Evolutionary conservation across 2,329 filamentous ascomycete species (phyloP).

Genomic region (Pleoardoris graminearum): DNA sequence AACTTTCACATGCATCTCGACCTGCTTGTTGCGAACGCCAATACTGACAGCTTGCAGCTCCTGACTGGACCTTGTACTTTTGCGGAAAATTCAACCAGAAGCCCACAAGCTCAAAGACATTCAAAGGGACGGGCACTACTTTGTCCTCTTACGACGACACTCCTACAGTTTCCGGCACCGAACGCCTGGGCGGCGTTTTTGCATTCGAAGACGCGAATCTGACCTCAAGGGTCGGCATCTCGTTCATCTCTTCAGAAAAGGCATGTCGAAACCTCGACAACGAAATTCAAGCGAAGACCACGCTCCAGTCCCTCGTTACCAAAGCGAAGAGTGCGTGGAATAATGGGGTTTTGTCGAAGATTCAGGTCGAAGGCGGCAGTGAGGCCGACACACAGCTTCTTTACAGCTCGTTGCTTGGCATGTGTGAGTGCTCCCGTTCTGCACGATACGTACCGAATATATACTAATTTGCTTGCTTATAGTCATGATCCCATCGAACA

Average conservation of each 20-base stretch:
- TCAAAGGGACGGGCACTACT: constrained; percentile 30
- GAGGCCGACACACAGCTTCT: constrained; percentile 61
- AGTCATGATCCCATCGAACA: constrained; percentile 67
- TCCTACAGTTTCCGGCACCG: constrained; percentile 22
- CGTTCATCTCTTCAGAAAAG: constrained; percentile 65
- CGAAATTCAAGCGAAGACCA: constrained; percentile 57
- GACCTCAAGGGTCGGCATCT: constrained; percentile 66
- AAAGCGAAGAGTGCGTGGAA: constrained; percentile 62
- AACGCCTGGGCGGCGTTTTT: constrained; percentile 54
- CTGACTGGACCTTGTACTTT: constrained; percentile 65
- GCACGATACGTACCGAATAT: background rate
- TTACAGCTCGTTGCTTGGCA: constrained; percentile 71
- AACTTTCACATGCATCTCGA: background rate
- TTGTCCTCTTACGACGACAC: constrained; percentile 28
- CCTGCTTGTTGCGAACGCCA: no score
- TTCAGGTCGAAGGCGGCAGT: constrained; percentile 63
- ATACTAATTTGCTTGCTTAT: background rate
- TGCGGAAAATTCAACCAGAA: constrained; percentile 62
- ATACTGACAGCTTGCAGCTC: constrained; percentile 42
- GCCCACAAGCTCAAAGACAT: constrained; percentile 34
- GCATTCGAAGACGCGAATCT: constrained; percentile 55
- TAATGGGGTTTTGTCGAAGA: constrained; percentile 62
- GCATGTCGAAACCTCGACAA: constrained; percentile 62
- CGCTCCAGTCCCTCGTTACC: constrained; percentile 51
- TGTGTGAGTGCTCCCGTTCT: constrained; percentile 45